Percentiles rank a stretch among this genome's conserved stretches.
These are phyloP conservation scores for Rhizophagus sp. DNA, from an alignment of 192 early-diverging fungal species.

Conservation along the genomic window DNA sequence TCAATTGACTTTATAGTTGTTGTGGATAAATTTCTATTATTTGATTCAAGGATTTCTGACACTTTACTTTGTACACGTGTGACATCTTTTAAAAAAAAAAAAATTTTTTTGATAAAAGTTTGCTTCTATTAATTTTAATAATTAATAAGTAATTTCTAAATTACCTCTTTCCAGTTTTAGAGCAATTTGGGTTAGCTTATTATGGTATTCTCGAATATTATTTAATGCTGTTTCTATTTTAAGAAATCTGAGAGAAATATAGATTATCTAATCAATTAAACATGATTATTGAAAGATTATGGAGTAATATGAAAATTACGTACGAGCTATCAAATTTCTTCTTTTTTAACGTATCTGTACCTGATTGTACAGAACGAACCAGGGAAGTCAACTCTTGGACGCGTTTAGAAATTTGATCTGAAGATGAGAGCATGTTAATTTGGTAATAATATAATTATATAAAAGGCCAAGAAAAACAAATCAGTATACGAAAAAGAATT, in stretches of 20 bases:
- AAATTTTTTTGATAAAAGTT: background rate
- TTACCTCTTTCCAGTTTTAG: slow-evolving; percentile 27
- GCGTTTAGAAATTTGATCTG: slow-evolving; percentile 1
- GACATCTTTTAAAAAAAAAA: background rate
- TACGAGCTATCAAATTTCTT: slow-evolving; percentile 19
- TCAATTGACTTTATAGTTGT: slow-evolving; percentile 41
- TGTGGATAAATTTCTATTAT: slow-evolving; percentile 31
- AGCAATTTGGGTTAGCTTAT: background rate
- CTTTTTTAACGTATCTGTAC: slow-evolving; percentile 21
- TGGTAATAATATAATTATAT: background rate
- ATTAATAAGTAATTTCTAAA: background rate
- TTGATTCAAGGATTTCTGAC: slow-evolving; percentile 27
- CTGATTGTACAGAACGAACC: slow-evolving; percentile 3
- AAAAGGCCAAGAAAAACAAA: background rate
- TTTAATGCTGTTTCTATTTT: background rate
- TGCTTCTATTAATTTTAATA: background rate
- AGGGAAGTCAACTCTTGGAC: background rate
- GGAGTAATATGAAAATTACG: background rate
- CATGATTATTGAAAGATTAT: background rate
- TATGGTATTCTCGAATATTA: background rate
- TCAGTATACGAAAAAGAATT: background rate
- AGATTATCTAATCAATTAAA: background rate
- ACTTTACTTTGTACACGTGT: slow-evolving; percentile 1
- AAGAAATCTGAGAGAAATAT: background rate
- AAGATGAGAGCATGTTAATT: background rate